A percentile compares a stretch with the other conserved stretches of the same genome.
Conservation (phyloP, 2,329 filamentous ascomycete genomes). For the Hypoxylon sp. region DNA sequence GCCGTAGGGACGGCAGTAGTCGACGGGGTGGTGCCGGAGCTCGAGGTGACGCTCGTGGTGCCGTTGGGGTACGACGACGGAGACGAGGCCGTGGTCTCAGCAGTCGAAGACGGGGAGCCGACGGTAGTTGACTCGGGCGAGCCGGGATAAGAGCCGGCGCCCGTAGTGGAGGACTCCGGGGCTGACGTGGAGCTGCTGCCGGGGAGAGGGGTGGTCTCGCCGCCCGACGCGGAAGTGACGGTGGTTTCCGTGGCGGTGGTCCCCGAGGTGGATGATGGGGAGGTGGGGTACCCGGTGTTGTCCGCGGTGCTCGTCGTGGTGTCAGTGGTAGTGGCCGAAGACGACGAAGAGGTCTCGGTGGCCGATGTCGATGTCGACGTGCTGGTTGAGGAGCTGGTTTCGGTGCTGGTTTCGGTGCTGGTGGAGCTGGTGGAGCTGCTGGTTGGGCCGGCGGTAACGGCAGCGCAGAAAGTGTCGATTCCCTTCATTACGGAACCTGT, state of each 20-base stretch:
- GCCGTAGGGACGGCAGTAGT: conserved; percentile 18
- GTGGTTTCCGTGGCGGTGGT: conserved; percentile 2
- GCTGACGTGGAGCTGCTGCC: conserved; percentile 4
- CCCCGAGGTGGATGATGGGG: conserved; percentile 10
- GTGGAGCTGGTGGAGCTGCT: conserved; percentile 23
- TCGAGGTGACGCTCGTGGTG: background rate
- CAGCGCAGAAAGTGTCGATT: conserved; percentile 46
- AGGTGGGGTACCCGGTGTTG: conserved; percentile 4
- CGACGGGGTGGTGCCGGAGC: background rate
- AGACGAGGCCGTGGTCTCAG: background rate
- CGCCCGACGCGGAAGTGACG: conserved; percentile 1
- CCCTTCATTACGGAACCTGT: conserved; percentile 46
- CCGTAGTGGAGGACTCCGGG: conserved; percentile 5
- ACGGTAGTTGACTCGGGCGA: conserved; percentile 10
- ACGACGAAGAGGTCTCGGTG: conserved; percentile 7
- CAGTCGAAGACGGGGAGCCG: background rate
- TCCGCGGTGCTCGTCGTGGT: conserved; percentile 11
- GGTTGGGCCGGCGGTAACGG: conserved; percentile 34
- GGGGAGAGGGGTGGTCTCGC: conserved; percentile 3
- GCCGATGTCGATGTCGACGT: conserved; percentile 8
- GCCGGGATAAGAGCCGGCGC: background rate
- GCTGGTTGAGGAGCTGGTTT: conserved; percentile 2
- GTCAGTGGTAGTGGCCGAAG: conserved; percentile 14
- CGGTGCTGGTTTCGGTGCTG: conserved; percentile 15
- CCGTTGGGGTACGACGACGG: conserved; percentile 14